Evolutionary conservation across 495 filamentous ascomycete species (phyloP).

Genomic region (Talaromyces proteolyticus): DNA sequence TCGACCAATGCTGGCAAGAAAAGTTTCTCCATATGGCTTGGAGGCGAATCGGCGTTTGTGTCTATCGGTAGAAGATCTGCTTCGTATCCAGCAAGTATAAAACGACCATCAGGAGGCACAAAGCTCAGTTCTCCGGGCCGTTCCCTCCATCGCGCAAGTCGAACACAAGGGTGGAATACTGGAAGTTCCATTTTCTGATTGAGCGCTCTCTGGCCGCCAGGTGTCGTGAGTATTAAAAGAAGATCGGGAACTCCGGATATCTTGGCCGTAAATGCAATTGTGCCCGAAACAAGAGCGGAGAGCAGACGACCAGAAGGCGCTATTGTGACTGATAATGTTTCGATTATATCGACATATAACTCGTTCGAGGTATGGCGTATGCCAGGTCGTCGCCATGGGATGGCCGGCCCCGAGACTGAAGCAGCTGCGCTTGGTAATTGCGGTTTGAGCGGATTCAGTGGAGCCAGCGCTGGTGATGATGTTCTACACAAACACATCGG

Average conservation of each 20-base stretch:
- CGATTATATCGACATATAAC: constrained; percentile 93
- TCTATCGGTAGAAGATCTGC: constrained; percentile 76
- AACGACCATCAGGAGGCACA: constrained; percentile 92
- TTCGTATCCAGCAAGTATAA: constrained; percentile 90
- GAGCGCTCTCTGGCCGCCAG: constrained; percentile 69
- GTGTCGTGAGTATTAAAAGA: constrained; percentile 68
- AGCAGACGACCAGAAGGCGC: constrained; percentile 86
- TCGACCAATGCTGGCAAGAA: constrained; percentile 78
- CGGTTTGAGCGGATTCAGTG: constrained; percentile 39
- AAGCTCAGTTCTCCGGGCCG: constrained; percentile 88
- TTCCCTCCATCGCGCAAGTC: constrained; percentile 79
- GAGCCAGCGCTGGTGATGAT: constrained; percentile 35
- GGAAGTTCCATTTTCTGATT: constrained; percentile 74
- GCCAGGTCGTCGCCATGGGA: constrained; percentile 86
- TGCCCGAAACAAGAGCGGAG: constrained; percentile 82
- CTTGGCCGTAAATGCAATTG: constrained; percentile 91
- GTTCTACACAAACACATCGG: constrained; percentile 12
- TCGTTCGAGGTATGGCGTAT: constrained; percentile 96
- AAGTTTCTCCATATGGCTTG: constrained; percentile 54
- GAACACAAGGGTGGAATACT: constrained; percentile 94
- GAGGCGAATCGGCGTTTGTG: constrained; percentile 34
- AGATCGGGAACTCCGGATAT: constrained; percentile 93
- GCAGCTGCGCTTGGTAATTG: constrained; percentile 27
- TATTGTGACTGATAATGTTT: constrained; percentile 79
- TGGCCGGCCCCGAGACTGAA: constrained; percentile 44